A percentile compares a stretch with the other conserved stretches of the same genome.
Conservation (phyloP, 139 green algal genomes). For the Chlorella ohadii region DNA sequence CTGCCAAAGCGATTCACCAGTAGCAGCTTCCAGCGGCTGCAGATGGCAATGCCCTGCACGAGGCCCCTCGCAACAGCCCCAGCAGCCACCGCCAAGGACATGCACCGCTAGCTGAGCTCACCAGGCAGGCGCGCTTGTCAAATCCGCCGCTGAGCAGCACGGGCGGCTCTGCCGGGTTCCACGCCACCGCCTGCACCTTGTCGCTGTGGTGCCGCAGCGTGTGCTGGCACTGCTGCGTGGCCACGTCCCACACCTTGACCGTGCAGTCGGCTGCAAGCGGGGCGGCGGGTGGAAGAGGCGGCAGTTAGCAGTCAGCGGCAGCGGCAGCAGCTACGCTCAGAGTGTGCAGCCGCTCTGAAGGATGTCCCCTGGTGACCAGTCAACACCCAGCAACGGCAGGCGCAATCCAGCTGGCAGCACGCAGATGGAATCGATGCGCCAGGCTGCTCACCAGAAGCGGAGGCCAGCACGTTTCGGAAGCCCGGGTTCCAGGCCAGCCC, state of each 20-base stretch:
- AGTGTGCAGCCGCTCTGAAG: no score
- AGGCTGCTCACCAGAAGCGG: constrained; percentile 42
- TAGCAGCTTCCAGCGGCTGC: no score
- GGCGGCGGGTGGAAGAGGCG: neutral
- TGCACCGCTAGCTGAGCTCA: constrained; percentile 39
- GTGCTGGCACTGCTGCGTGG: constrained; percentile 58
- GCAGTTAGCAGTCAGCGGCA: no score
- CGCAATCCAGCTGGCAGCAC: neutral
- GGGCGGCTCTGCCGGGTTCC: constrained; percentile 88
- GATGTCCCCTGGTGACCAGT: no score
- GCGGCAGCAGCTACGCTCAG: no score
- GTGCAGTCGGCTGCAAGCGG: constrained; percentile 76
- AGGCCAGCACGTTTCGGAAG: constrained; percentile 94
- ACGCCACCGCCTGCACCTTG: constrained; percentile 97
- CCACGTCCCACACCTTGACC: constrained; percentile 92
- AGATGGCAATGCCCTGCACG: no score
- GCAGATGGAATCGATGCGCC: neutral
- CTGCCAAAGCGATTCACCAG: no score
- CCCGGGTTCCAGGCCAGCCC: constrained; percentile 90
- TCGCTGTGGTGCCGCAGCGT: constrained; percentile 90
- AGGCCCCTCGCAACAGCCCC: no score
- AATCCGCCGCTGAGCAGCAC: constrained; percentile 93
- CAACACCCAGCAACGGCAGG: neutral
- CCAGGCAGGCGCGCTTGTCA: constrained; percentile 81
- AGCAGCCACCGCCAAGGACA: no score